phyloP scores from a whole-genome alignment of 768 basidiomycete species.

The Pulveroboletus sp. region DNA sequence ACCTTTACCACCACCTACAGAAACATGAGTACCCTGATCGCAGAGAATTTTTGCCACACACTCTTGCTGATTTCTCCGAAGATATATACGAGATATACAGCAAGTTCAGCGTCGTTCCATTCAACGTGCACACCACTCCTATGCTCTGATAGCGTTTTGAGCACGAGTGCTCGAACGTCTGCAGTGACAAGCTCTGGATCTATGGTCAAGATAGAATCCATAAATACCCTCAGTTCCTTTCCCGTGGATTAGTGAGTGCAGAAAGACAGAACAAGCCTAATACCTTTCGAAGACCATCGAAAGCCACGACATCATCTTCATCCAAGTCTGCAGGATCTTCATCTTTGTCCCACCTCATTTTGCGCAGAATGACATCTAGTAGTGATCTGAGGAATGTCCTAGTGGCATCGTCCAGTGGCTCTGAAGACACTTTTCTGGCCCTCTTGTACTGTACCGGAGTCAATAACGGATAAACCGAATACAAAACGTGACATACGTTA shows the following conservation, averaged over 20 bases:
- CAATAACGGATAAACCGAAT: conserved; percentile 1
- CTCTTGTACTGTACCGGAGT: conserved; percentile 71
- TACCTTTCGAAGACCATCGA: conserved; percentile 84
- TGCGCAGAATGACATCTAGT: conserved; percentile 73
- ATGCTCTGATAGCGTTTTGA: conserved; percentile 71
- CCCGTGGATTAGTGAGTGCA: conserved; percentile 9
- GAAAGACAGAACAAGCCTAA: conserved; percentile 13
- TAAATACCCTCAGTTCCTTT: conserved; percentile 79
- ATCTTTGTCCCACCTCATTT: conserved; percentile 88
- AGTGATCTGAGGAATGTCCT: conserved; percentile 75
- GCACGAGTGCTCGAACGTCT: conserved; percentile 66
- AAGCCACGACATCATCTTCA: conserved; percentile 80
- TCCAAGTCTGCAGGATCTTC: conserved; percentile 80
- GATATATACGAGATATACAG: conserved; percentile 88
- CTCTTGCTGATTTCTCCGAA: conserved; percentile 93
- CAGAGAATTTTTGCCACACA: conserved; percentile 33
- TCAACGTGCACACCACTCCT: conserved; percentile 55
- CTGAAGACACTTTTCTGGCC: conserved; percentile 54
- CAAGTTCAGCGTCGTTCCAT: conserved; percentile 94
- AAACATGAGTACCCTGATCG: conserved; percentile 3
- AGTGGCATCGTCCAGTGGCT: conserved; percentile 60
- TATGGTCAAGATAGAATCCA: conserved; percentile 83
- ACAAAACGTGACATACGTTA: conserved; percentile 45
- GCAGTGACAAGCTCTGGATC: conserved; percentile 83
- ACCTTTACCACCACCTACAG: conserved; percentile 70